Percentiles rank a stretch among this genome's conserved stretches.
Evolutionary conservation across 805 yeast species (phyloP).

Genomic region (Metschnikowia baotianmanensis): DNA sequence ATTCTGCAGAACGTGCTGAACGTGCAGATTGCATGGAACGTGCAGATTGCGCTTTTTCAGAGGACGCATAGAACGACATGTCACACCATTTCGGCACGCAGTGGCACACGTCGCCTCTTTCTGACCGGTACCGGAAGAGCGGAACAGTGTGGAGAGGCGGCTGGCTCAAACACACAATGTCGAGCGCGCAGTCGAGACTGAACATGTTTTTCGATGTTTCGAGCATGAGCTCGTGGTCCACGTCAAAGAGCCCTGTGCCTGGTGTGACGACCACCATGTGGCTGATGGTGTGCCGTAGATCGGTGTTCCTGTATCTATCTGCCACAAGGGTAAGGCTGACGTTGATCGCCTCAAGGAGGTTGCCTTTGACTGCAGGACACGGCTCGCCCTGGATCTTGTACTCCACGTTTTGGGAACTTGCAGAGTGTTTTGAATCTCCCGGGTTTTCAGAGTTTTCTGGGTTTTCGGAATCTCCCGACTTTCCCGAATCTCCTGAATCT

Average conservation of each 20-base stretch:
- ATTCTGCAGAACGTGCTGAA: too few relatives aligned
- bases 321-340: slow-evolving; percentile 75
- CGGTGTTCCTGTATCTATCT: slow-evolving; percentile 79
- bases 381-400: slow-evolving; percentile 45
- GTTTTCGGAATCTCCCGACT: too few relatives aligned
- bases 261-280: slow-evolving; percentile 87
- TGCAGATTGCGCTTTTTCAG: too few relatives aligned
- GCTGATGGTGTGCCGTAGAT: slow-evolving; percentile 84
- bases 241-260: slow-evolving; percentile 92
- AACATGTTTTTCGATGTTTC: slow-evolving; percentile 74
- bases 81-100: slow-evolving; percentile 96
- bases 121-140: slow-evolving; percentile 66
- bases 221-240: slow-evolving; percentile 72
- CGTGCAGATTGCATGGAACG: too few relatives aligned
- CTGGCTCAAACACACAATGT: slow-evolving; percentile 81
- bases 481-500: too few relatives aligned
- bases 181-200: slow-evolving; percentile 81
- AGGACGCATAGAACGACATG: slow-evolving; percentile 81
- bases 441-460: too few relatives aligned
- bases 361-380: slow-evolving; percentile 87
- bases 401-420: slow-evolving; percentile 39
- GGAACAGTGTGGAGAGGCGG: slow-evolving; percentile 95
- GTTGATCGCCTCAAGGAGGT: slow-evolving; percentile 81
- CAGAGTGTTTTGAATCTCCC: too few relatives aligned
- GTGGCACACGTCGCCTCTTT: slow-evolving; percentile 49